Base-by-base conservation (phyloP, 768 basidiomycete species). In the Termitomyces sp. region DNA sequence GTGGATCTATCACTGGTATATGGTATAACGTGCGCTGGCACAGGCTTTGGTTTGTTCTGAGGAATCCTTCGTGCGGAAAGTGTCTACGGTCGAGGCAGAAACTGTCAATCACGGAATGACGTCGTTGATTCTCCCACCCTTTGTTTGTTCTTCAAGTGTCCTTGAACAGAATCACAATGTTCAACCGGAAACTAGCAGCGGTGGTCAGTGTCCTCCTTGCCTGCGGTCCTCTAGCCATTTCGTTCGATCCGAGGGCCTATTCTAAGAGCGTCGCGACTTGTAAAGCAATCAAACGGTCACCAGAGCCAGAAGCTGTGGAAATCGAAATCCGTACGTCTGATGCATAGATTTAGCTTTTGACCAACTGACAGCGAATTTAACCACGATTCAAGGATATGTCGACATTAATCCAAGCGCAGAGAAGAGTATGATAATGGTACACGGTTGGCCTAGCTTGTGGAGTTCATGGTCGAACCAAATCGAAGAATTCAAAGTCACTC, bases 391-490 rank as follows among this genome's bases (percentile, higher is more conserved):
- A 87, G 88, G 79, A 61, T 91, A 89, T 65, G 79, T 84, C 24
- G 80, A 90, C 42, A 66, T 89, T 59, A 88, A 89, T 61, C 77
- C 84, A 11, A 61, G 58, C 0, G 81, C 81, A 3, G 69, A 78
- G 30, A 75, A 70, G 15, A 81, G 84, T 0, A 70, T 91, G 3
- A 50, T 91, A 33, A 78, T 91, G 78, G 83, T 91, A 0, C 89
- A 91, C 64, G 89, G 89, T 4, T 91, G 89, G 89, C 89, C 89
- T 0, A 79, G 84, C 62, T 68, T 90, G 4, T 91, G 89, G 89
- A 86, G 83, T 55, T 81, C 80, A 20, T 91, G 89, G 89, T 78
- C 84, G 37, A 79, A 79, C 34, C 89, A 91, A 66, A 89, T 91
- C 18, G 72, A 82, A 53, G 80, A 82, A 60, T 86, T 91, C 68